Conservation (phyloP, 139 green algal genomes). For the Volvox reticuliferus region DNA sequence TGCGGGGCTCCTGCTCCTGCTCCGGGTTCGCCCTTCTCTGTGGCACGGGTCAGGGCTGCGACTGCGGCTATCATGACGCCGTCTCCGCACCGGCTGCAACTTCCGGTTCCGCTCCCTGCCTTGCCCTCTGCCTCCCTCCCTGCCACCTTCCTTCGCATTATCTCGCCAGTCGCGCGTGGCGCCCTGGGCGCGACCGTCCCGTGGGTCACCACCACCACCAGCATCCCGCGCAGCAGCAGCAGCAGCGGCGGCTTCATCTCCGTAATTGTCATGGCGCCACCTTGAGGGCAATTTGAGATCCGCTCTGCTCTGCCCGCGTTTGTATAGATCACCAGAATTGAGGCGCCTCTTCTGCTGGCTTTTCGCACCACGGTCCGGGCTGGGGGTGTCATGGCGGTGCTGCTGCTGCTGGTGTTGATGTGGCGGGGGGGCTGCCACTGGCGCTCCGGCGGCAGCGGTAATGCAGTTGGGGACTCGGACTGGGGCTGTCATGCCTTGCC, state of each 20-base stretch:
- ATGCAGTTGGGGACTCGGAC: neutral
- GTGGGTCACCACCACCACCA: neutral
- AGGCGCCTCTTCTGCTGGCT: neutral
- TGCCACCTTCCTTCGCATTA: neutral
- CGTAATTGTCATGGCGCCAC: too few species aligned
- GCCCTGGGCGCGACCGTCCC: neutral
- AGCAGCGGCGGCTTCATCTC: too few species aligned
- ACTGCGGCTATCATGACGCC: conserved; percentile 13
- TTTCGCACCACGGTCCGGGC: neutral
- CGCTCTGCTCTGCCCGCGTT: too few species aligned
- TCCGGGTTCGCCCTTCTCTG: too few species aligned
- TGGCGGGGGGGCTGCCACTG: neutral
- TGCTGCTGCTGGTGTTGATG: neutral
- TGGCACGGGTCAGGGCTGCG: neutral
- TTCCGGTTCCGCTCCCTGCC: neutral
- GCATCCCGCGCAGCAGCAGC: too few species aligned
- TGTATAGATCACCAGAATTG: too few species aligned
- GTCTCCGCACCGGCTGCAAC: neutral
- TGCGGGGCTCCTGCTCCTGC: too few species aligned
- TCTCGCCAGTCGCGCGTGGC: neutral
- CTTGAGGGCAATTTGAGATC: too few species aligned
- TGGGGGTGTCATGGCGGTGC: neutral
- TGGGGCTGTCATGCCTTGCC: neutral
- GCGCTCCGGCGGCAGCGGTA: neutral
- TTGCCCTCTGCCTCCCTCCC: neutral